These are phyloP conservation scores for Powellomyces hirtus DNA, from an alignment of 192 early-diverging fungal species.

Conservation along the genomic window DNA sequence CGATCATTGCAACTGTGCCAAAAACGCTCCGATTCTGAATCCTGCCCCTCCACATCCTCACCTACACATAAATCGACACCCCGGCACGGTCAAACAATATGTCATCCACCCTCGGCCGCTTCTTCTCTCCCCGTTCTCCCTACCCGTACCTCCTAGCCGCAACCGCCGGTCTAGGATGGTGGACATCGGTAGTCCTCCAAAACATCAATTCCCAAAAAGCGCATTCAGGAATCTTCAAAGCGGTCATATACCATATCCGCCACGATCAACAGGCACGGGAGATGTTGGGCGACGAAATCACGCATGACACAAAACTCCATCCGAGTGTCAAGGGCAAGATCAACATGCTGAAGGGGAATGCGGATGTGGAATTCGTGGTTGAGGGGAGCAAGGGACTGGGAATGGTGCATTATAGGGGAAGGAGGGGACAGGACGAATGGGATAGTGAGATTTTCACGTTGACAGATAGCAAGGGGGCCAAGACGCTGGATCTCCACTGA, in stretches of 20 bases:
- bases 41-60: no score
- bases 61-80: no score
- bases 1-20: no score
- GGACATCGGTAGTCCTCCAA: slow-evolving; percentile 5
- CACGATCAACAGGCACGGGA: slow-evolving; percentile 8
- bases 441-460: slow-evolving; percentile 14
- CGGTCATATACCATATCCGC: slow-evolving; percentile 27
- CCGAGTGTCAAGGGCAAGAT: slow-evolving; percentile 14
- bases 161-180: slow-evolving; percentile 17
- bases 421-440: slow-evolving; percentile 13
- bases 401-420: slow-evolving; percentile 14
- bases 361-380: slow-evolving; percentile 23
- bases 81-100: no score
- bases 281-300: slow-evolving; percentile 21
- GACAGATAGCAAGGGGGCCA: neutral
- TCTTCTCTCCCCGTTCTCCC: slow-evolving; percentile 23
- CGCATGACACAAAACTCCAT: slow-evolving; percentile 11
- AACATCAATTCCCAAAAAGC: slow-evolving; percentile 18
- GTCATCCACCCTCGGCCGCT: slow-evolving; percentile 9
- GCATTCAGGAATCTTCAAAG: slow-evolving; percentile 25
- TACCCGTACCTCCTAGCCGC: slow-evolving; percentile 25
- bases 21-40: no score
- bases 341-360: slow-evolving; percentile 28
- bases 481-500: neutral
- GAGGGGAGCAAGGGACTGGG: slow-evolving; percentile 11